Evolutionary conservation across 768 basidiomycete genomes (phyloP).

Genomic region (Asterophora parasitica): DNA sequence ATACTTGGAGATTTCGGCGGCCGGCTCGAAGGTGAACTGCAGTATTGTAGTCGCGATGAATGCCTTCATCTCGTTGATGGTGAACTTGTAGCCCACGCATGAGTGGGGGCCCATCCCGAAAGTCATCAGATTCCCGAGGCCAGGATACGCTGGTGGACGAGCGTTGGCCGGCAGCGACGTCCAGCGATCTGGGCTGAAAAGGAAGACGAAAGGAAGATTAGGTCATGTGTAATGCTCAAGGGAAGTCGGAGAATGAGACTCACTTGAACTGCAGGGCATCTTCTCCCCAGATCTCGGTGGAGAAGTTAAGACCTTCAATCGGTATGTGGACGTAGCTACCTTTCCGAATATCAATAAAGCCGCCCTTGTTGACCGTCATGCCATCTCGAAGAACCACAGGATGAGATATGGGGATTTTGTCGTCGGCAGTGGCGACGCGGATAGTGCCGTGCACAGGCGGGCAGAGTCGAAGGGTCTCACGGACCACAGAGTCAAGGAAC

Average conservation of each 20-base stretch:
- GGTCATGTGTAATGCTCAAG: background rate
- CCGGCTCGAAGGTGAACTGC: constrained; percentile 41
- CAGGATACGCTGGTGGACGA: constrained; percentile 35
- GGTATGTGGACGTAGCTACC: constrained; percentile 55
- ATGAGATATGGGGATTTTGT: constrained; percentile 47
- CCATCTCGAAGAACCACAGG: constrained; percentile 40
- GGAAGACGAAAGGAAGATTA: constrained; percentile 2
- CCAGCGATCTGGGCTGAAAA: constrained; percentile 54
- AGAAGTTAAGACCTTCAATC: constrained; percentile 49
- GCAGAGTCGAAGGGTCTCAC: constrained; percentile 50
- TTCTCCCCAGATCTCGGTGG: constrained; percentile 49
- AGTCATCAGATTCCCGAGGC: constrained; percentile 46
- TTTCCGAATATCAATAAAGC: constrained; percentile 41
- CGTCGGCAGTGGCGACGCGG: constrained; percentile 49
- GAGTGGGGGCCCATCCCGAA: constrained; percentile 49
- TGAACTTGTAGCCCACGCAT: constrained; percentile 47
- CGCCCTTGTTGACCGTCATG: constrained; percentile 29
- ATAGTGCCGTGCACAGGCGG: constrained; percentile 56
- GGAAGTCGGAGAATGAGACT: constrained; percentile 16
- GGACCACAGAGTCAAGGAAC: constrained; percentile 53
- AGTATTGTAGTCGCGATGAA: constrained; percentile 43
- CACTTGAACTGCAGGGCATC: constrained; percentile 54
- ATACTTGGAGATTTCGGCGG: constrained; percentile 38
- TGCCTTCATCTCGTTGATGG: constrained; percentile 45
- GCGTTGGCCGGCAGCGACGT: constrained; percentile 31